Evolutionary conservation across 805 yeast species (phyloP), one percentile per base, ranked within the genome.

Genomic region (Ascoidea asiatica): DNA sequence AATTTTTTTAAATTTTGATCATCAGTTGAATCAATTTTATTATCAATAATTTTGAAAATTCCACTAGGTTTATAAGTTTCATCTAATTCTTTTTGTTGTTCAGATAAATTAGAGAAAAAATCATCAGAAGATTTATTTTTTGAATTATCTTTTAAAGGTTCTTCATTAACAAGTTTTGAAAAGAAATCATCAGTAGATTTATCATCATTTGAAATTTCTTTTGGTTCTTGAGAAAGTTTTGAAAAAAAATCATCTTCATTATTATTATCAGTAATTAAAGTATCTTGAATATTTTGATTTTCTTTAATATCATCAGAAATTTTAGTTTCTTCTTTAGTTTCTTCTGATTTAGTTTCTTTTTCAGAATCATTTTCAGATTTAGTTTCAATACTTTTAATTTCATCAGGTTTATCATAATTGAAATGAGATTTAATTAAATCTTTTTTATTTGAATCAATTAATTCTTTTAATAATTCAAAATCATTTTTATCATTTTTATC

Each of bases 381-480:
- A n/a, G 53, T 53, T 22, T 47, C 43, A 41, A 46, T 48, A 38
- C 51, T 42, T 33, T 44, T 23, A 18, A 38, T 18, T 19, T 38
- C 29, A 1, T 41, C 55, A 38, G 69, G 59, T n/a, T n/a, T n/a
- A n/a, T n/a, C n/a, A 15, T 29, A 29, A 11, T 29, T 29, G 35
- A 29, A 29, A 29, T 29, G 35, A 29, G 8, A 8, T 29, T 29
- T 29, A 15, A 29, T 29, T 43, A 79, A 64, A 21, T 70, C 63
- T 13, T 66, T 59, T 44, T 70, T 75, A 19, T 81, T 85, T 38
- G 65, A 64, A 42, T 60, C 55, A 2, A 77, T 59, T 43, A 81
- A 61, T 46, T 72, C 67, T 48, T 71, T 66, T 50, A 84, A 67
- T 37, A 81, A 56, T 48, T 64, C 65, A 92, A 92, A 84, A 56